Evolutionary conservation across 495 filamentous ascomycete genomes (phyloP).

Genomic region (Aspergillus panamensis): DNA sequence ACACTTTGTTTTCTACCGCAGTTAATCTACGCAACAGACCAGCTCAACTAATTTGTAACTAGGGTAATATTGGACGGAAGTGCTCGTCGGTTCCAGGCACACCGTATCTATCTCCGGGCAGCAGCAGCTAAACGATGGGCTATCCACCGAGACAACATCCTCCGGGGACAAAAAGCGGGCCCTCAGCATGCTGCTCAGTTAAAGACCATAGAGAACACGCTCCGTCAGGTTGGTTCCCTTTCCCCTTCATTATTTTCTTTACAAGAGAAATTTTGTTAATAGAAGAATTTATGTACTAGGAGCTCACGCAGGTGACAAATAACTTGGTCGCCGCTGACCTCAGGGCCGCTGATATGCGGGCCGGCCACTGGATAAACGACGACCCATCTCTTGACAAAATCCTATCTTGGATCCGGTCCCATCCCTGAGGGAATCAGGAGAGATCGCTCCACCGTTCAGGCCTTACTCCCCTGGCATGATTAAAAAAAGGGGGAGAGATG

Average conservation of each 20-base stretch:
- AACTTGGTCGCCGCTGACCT: slow-evolving; percentile 63
- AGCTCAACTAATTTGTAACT: background rate
- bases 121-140: slow-evolving; percentile 77
- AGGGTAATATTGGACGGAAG: slow-evolving; percentile 77
- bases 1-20: slow-evolving; percentile 19
- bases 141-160: slow-evolving; percentile 62
- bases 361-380: slow-evolving; percentile 71
- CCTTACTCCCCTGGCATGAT: background rate
- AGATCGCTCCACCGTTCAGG: background rate
- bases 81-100: slow-evolving; percentile 76
- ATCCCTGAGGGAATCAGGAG: slow-evolving; percentile 22
- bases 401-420: slow-evolving; percentile 42
- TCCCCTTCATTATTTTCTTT: background rate
- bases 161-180: slow-evolving; percentile 61
- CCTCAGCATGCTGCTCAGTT: slow-evolving; percentile 56
- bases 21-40: background rate
- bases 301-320: slow-evolving; percentile 65
- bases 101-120: slow-evolving; percentile 79
- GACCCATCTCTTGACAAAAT: slow-evolving; percentile 56
- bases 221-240: slow-evolving; percentile 58
- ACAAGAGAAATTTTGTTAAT: background rate
- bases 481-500: slow-evolving; percentile 4
- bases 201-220: slow-evolving; percentile 53
- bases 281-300: slow-evolving; percentile 39
- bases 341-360: slow-evolving; percentile 56